Evolutionary conservation across 345 rosid genomes (phyloP).

Genomic region (Brassica cretica): DNA sequence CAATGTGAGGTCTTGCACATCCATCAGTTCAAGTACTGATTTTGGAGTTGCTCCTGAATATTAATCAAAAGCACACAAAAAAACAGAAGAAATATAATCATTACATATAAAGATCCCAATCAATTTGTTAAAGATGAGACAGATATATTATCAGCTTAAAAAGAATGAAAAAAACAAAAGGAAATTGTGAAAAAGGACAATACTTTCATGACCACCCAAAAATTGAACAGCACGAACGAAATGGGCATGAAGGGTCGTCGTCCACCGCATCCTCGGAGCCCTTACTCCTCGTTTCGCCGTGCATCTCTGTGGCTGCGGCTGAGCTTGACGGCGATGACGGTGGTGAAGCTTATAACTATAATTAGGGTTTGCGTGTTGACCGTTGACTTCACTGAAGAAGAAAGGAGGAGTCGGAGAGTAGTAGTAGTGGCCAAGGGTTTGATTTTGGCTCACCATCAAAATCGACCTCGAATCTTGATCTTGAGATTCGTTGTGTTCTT

Average conservation of each 20-base stretch:
- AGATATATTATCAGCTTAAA: neutral
- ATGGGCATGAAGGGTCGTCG: conserved; percentile 94
- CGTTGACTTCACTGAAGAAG: conserved; percentile 34
- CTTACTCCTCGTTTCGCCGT: conserved; percentile 60
- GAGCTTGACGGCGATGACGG: conserved; percentile 28
- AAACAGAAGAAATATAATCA: conserved; percentile 2
- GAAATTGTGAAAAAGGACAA: conserved; percentile 30
- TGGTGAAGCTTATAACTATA: conserved; percentile 20
- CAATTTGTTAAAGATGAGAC: neutral
- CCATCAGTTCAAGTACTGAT: conserved; percentile 98
- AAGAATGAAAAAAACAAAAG: neutral
- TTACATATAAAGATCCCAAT: neutral
- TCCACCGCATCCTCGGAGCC: conserved; percentile 96
- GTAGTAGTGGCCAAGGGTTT: conserved; percentile 41
- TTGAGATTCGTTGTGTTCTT: conserved; percentile 14
- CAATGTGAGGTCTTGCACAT: conserved; percentile 98
- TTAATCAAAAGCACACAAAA: conserved; percentile 27
- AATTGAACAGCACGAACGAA: conserved; percentile 99
- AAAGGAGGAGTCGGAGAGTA: conserved; percentile 32
- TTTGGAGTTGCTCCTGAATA: conserved; percentile 88
- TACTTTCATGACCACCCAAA: conserved; percentile 99
- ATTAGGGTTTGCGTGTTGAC: conserved; percentile 42
- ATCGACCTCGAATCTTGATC: conserved; percentile 63
- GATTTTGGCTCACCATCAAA: conserved; percentile 56
- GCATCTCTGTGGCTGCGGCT: conserved; percentile 44